Evolutionary conservation across 768 basidiomycete species (phyloP), one percentile per base, ranked within the genome.

Genomic region (Trametes maxima): DNA sequence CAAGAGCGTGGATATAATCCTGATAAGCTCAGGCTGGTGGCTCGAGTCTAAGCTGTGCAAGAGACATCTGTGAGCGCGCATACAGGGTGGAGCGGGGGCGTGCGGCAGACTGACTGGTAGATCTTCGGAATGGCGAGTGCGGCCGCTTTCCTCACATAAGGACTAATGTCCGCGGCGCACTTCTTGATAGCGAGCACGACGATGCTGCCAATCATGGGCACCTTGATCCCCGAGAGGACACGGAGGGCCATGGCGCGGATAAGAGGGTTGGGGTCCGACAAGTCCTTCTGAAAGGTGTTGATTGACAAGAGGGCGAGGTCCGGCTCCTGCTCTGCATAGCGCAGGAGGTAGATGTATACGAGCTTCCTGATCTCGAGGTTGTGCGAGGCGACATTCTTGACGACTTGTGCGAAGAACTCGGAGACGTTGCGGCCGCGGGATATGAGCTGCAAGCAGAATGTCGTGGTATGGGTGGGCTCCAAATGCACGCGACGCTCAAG

Each of bases 261-360:
- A 68, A 97, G 84, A 0, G 95, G 96, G 63, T 90, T 97, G 35
- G 87, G 79, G 69, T 98, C 97, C 4, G 89, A 86, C 33, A 99
- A 80, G 76, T 99, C 97, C 74, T 93, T 94, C 74, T 99, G 97
- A 72, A 98, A 98, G 1, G 96, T 96, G 76, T 99, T 99, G 79
- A 99, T 96, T 2, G 95, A 95, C 33, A 99, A 82, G 50, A 99
- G 77, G 1, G 96, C 92, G 49, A 98, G 87, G 74, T 98, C 97
- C 14, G 97, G 95, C 68, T 97, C 95, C 36, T 88, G 85, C 43
- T 92, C 88, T 51, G 97, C 94, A 75, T 97, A 95, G 61, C 94
- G 89, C 46, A 98, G 79, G 65, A 99, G 88, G 77, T 96, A 99
- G 65, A 98, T 96, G 75, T 98, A 98, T 40, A 98, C 94, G 54